phyloP scores from a whole-genome alignment of 1,284 basidiomycete species.

The Sporisorium iseilematis-ciliati region DNA sequence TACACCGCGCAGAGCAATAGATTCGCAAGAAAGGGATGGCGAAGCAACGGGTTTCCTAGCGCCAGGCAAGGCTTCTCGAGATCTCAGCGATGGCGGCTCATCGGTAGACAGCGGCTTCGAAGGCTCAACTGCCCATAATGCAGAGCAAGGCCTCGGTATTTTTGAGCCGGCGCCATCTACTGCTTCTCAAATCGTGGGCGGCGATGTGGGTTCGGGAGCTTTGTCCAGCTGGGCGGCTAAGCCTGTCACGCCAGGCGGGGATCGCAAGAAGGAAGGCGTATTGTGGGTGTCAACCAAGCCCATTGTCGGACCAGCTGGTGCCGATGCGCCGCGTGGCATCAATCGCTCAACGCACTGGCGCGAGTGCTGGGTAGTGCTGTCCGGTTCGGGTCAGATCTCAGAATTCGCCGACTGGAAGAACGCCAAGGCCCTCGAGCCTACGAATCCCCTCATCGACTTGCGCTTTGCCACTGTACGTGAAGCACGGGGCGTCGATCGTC shows the following conservation, averaged over 20 bases:
- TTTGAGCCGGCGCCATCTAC: conserved; percentile 9
- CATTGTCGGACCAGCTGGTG: conserved; percentile 40
- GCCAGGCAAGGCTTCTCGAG: not conserved
- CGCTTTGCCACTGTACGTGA: conserved; percentile 66
- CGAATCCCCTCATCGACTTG: conserved; percentile 62
- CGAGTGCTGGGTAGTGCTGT: conserved; percentile 63
- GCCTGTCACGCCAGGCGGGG: conserved; percentile 11
- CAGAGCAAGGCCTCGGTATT: conserved; percentile 23
- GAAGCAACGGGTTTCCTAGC: not conserved
- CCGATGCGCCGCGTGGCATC: conserved; percentile 56
- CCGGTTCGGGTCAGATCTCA: conserved; percentile 58
- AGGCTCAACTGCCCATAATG: not conserved
- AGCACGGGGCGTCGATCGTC: conserved; percentile 58
- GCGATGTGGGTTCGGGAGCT: not conserved
- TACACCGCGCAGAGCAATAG: conserved; percentile 11
- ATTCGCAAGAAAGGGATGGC: conserved; percentile 6
- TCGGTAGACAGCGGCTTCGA: conserved; percentile 7
- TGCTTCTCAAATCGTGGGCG: conserved; percentile 1
- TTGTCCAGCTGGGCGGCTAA: not conserved
- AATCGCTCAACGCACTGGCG: conserved; percentile 53
- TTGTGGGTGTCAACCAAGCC: conserved; percentile 59
- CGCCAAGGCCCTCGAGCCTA: conserved; percentile 52
- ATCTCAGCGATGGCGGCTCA: conserved; percentile 16
- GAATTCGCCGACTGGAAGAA: conserved; percentile 63
- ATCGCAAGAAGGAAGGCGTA: conserved; percentile 62